Base-by-base conservation (phyloP, 2,329 filamentous ascomycete genomes). In the Cercospora nicotianae region DNA sequence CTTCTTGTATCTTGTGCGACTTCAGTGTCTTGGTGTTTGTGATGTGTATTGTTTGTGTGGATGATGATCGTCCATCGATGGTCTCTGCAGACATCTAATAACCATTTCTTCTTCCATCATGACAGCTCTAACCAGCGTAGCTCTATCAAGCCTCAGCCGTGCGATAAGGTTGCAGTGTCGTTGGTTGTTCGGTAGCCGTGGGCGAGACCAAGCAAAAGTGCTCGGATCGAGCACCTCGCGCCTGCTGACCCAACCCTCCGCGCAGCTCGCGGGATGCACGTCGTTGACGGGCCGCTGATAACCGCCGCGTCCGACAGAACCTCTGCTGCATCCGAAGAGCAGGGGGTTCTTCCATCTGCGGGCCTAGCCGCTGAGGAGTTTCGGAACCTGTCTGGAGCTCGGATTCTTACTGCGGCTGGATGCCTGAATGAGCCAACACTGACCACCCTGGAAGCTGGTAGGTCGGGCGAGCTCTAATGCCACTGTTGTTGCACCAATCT, bases 21-120 rank as follows among this genome's bases (percentile, higher is more conserved):
- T 53, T 53, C 48, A 53, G 13, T 8, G 23, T 53, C 20, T 57
- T 59, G 39, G 45, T 59, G 4, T 33, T 26, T 45, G 53, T 60
- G 42, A 39, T 62, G 55, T 31, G 57, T 65, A 23, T n/a, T 57
- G 30, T 36, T 33, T 20, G 55, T 59, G 55, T 59, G 48, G 58
- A 26, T 64, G 55, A 28, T 51, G 57, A n/a, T 60, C 18, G 59
- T 12, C 26, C 28, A n/a, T 39, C 42, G 66, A 53, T 26, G 64
- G 58, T 63, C 58, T 30, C 66, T 28, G 62, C 58, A 58, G 63
- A 61, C 45, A 55, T 64, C 67, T 70, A 70, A 70, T 69, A 69
- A 60, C 60, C 16, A 20, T 62, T 61, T 39, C 65, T 18, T 45
- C 62, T 64, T 64, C 64, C 69, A 63, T 68, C 28, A 57, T 39